A percentile compares a stretch with the other conserved stretches of the same genome.
These are phyloP conservation scores for Carex arenaria DNA, from an alignment of 202 grass and related monocot species.

Conservation along the genomic window DNA sequence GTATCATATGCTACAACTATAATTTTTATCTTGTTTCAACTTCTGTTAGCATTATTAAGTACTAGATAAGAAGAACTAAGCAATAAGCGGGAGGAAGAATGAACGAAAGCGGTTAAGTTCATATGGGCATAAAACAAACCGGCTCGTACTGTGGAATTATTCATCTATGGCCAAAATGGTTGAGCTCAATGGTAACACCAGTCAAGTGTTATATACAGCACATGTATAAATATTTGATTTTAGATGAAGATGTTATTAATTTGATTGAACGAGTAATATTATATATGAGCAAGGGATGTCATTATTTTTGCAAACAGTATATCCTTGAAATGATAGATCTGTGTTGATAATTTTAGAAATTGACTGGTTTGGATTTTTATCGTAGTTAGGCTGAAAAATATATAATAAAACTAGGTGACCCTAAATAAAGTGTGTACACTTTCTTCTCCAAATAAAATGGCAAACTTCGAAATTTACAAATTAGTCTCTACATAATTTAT, in stretches of 20 bases:
- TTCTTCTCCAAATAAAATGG: no score
- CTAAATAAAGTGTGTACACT: no score
- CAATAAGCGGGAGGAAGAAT: slow-evolving; percentile 69
- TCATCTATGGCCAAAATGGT: slow-evolving; percentile 71
- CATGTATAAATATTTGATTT: slow-evolving; percentile 31
- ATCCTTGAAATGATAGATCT: no score
- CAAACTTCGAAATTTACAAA: no score
- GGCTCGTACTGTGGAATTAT: slow-evolving; percentile 71
- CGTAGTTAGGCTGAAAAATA: not conserved
- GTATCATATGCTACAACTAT: no score
- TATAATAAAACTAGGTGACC: no score
- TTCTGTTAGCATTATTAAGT: not conserved
- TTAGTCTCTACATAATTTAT: not conserved
- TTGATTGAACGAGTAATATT: not conserved
- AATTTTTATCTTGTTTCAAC: no score
- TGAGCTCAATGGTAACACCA: slow-evolving; percentile 71
- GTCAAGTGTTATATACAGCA: slow-evolving; percentile 64
- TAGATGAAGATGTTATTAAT: not conserved
- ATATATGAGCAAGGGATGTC: not conserved
- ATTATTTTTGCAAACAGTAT: not conserved
- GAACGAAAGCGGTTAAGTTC: slow-evolving; percentile 67
- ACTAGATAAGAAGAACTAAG: slow-evolving; percentile 48
- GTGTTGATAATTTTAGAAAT: slow-evolving; percentile 6
- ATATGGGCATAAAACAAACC: slow-evolving; percentile 58
- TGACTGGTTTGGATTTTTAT: not conserved